Conservation (phyloP, 2,329 filamentous ascomycete genomes). For the Colletotrichum viniferum region DNA sequence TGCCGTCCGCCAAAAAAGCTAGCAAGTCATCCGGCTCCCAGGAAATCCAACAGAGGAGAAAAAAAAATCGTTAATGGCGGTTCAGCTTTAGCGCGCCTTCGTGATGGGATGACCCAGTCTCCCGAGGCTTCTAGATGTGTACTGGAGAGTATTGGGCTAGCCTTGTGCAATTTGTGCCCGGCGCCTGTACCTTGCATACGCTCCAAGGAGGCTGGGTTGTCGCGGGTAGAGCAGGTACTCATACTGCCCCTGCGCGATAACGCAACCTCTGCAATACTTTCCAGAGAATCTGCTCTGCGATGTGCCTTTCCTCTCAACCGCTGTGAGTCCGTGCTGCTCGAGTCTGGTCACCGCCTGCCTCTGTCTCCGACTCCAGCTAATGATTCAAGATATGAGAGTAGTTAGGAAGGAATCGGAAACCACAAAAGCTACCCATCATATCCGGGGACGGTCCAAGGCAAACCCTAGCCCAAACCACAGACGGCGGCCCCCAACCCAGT, state of each 20-base stretch:
- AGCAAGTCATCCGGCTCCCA: conserved; percentile 6
- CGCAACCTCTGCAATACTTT: background rate
- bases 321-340: background rate
- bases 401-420: too few relatives aligned
- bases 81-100: conserved; percentile 10
- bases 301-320: background rate
- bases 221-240: conserved; percentile 12
- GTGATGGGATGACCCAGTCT: conserved; percentile 16
- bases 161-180: conserved; percentile 20
- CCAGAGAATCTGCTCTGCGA: background rate
- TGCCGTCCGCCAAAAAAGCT: background rate
- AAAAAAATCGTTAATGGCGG: conserved; percentile 1
- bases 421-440: background rate
- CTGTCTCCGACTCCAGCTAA: background rate
- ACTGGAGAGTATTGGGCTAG: conserved; percentile 4
- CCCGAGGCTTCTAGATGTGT: conserved; percentile 18
- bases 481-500: background rate
- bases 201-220: conserved; percentile 13
- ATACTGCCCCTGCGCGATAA: background rate
- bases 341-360: background rate
- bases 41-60: background rate
- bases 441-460: background rate
- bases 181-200: conserved; percentile 20
- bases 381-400: background rate
- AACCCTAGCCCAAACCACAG: background rate